These are phyloP conservation scores for Dalechampia spathulata DNA, from an alignment of 441 rosid species.

Conservation along the genomic window DNA sequence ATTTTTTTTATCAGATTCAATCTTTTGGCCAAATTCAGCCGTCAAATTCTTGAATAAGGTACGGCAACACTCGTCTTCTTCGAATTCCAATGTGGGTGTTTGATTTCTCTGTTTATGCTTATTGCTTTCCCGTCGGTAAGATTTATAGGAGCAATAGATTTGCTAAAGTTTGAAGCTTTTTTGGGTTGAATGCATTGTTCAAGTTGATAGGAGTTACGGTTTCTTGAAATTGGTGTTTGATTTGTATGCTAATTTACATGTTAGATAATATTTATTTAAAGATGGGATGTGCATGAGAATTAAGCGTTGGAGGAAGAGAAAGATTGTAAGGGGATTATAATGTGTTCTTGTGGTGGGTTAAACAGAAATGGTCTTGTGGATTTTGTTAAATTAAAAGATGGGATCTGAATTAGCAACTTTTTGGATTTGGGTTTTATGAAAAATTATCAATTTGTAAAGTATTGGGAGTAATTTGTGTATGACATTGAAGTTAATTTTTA, in stretches of 20 bases:
- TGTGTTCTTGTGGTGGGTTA: not conserved
- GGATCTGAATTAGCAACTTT: not conserved
- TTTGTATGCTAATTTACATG: conserved; percentile 1
- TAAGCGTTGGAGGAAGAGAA: too few relatives aligned
- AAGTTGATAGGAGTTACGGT: not conserved
- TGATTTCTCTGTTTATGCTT: not conserved
- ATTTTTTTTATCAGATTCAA: not conserved
- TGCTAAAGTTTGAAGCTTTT: conserved; percentile 6
- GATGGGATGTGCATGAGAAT: too few relatives aligned
- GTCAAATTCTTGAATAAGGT: conserved; percentile 16
- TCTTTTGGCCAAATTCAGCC: not conserved
- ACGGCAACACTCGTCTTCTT: not conserved
- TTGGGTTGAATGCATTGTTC: conserved; percentile 16
- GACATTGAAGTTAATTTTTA: too few relatives aligned
- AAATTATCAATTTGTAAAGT: too few relatives aligned
- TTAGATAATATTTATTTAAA: too few relatives aligned
- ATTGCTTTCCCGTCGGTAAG: conserved; percentile 1
- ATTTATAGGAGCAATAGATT: conserved; percentile 9
- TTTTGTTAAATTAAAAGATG: not conserved
- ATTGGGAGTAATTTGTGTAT: too few relatives aligned
- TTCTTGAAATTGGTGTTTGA: not conserved
- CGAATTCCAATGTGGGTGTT: not conserved
- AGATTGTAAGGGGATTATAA: not conserved
- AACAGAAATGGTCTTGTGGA: conserved; percentile 8
- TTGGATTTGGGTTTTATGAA: not conserved